These are phyloP conservation scores for Nectriaceae sp. DNA, from an alignment of 2,329 filamentous ascomycete species.

Conservation along the genomic window DNA sequence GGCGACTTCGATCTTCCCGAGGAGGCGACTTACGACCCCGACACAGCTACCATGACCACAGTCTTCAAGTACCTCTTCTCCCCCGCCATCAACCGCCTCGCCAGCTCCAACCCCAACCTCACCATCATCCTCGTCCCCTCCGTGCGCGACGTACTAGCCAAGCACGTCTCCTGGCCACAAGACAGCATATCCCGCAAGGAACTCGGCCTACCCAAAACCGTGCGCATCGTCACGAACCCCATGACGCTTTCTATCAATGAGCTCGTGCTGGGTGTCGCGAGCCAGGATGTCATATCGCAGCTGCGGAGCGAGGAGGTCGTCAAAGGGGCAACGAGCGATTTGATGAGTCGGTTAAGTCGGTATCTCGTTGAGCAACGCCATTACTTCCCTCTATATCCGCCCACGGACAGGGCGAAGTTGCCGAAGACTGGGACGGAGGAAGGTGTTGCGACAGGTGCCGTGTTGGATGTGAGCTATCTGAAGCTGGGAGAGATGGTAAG, in stretches of 20 bases:
- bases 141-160: constrained; percentile 77
- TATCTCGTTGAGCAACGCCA: constrained; percentile 88
- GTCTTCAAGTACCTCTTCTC: constrained; percentile 83
- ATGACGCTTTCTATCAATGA: constrained; percentile 91
- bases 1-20: constrained; percentile 78
- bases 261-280: constrained; percentile 76
- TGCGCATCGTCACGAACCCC: constrained; percentile 82
- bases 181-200: constrained; percentile 67
- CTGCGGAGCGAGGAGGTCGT: constrained; percentile 70
- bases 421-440: constrained; percentile 64
- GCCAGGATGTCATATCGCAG: constrained; percentile 83
- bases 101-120: constrained; percentile 69
- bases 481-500: constrained; percentile 91
- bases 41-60: constrained; percentile 77
- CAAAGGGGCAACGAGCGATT: constrained; percentile 40
- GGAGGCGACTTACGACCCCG: constrained; percentile 67
- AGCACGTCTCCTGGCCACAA: constrained; percentile 83
- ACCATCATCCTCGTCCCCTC: constrained; percentile 84
- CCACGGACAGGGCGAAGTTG: constrained; percentile 67
- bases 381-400: constrained; percentile 88
- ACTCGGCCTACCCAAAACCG: constrained; percentile 76
- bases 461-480: constrained; percentile 80
- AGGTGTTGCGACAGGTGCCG: constrained; percentile 68
- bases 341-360: constrained; percentile 71
- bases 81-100: constrained; percentile 70